These are phyloP conservation scores for Apiospora phragmitis DNA, from an alignment of 2,329 filamentous ascomycete species.

Conservation along the genomic window DNA sequence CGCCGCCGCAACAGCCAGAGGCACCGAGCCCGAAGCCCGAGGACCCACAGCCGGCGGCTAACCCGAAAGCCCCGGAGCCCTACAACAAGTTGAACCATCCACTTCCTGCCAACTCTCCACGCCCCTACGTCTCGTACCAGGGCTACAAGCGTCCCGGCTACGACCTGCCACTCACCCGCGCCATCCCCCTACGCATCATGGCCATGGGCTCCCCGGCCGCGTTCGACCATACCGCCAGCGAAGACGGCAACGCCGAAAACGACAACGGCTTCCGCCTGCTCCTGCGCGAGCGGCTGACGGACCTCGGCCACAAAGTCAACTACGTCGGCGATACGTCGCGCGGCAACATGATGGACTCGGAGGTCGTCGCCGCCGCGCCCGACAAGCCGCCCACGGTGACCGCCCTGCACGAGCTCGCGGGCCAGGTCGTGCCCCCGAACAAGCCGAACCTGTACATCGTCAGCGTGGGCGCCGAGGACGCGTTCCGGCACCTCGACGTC, in stretches of 20 bases:
- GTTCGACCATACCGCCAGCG: slow-evolving; percentile 24
- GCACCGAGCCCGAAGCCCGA: background rate
- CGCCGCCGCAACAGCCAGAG: background rate
- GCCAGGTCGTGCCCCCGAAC: slow-evolving; percentile 27
- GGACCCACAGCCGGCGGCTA: background rate
- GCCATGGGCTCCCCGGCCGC: slow-evolving; percentile 34
- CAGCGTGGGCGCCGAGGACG: slow-evolving; percentile 38
- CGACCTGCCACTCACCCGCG: slow-evolving; percentile 17
- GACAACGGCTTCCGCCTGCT: slow-evolving; percentile 33
- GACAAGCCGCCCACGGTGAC: slow-evolving; percentile 23
- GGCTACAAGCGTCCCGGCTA: slow-evolving; percentile 16
- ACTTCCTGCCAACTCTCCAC: background rate
- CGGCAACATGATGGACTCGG: slow-evolving; percentile 37
- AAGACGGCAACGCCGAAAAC: slow-evolving; percentile 25
- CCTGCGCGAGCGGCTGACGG: slow-evolving; percentile 34
- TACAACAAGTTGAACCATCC: background rate
- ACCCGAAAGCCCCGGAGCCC: background rate
- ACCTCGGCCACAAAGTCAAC: slow-evolving; percentile 33
- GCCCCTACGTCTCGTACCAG: background rate
- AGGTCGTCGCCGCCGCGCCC: slow-evolving; percentile 35
- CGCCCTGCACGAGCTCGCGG: slow-evolving; percentile 30
- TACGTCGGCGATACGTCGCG: slow-evolving; percentile 34
- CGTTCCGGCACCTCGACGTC: slow-evolving; percentile 33
- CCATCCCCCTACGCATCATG: slow-evolving; percentile 34
- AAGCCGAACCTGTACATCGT: slow-evolving; percentile 36